Evolutionary conservation across 495 filamentous ascomycete species (phyloP), one percentile per base, ranked within the genome.

Genomic region (Venustampulla echinocandica): DNA sequence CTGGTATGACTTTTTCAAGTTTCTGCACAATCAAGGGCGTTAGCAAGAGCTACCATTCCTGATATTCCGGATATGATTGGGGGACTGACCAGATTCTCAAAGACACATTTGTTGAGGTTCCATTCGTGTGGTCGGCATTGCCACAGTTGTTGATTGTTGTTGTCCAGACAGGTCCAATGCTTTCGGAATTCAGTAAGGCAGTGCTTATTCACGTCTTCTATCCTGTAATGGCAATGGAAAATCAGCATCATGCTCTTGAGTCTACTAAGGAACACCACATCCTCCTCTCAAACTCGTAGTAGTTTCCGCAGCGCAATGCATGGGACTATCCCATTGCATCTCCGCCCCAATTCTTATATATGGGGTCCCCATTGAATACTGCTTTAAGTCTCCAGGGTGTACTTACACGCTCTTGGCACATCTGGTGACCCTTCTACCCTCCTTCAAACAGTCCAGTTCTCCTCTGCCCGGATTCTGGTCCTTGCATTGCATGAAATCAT

Each of bases 401-500:
- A 85, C 88, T 56, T 83, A 95, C 87, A 99, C 92, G 65, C 86
- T 93, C 56, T 83, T 81, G 46, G 92, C 92, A 73, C 92, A 99
- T 63, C 93, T 73, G 50, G 92, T 99, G 34, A 97, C 92, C 67
- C 90, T 88, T 63, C 92, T 74, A 32, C 92, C 92, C 68, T 99
- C 92, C 75, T 84, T 86, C 74, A 99, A 66, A 66, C 92, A 99
- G 45, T 95, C 88, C 39, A 93, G 64, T 71, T 97, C 93, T 50
- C 90, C 93, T 66, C 71, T 77, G 44, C 92, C 93, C 42, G 80
- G 75, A 58, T 72, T 76, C 71, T 94, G 86, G 41, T 76, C 84
- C 81, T 97, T 99, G 80, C 92, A 99, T 69, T 92, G 80, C 89
- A 99, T 97, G 68, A 80, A 99, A 69, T 99, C 92, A 70, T 99